Conservation (phyloP, 176 grass and related monocot species). For the Eragrostis curvula region DNA sequence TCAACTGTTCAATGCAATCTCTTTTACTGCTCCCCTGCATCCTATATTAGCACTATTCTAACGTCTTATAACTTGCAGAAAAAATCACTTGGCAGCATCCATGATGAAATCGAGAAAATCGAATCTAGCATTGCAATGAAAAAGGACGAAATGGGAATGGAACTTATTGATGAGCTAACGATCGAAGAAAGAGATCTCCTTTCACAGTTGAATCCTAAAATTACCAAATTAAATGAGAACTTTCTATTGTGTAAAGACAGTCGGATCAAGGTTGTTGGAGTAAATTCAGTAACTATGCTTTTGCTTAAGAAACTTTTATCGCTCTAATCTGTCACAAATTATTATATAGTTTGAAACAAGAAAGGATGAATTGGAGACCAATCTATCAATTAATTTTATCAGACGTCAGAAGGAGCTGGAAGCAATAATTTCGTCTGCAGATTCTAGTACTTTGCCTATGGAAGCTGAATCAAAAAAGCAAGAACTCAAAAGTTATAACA, state of each 20-base stretch:
- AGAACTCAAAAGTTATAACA: slow-evolving; percentile 72
- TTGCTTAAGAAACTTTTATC: slow-evolving; percentile 19
- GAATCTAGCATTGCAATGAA: slow-evolving; percentile 91
- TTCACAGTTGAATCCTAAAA: slow-evolving; percentile 92
- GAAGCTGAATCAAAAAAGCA: slow-evolving; percentile 77
- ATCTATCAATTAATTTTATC: slow-evolving; percentile 52
- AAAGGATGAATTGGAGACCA: slow-evolving; percentile 95
- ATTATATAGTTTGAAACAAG: slow-evolving; percentile 82
- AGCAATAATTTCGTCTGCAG: slow-evolving; percentile 81
- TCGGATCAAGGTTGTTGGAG: slow-evolving; percentile 74
- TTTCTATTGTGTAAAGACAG: slow-evolving; percentile 87
- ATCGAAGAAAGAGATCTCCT: slow-evolving; percentile 81
- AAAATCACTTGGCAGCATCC: slow-evolving; percentile 85
- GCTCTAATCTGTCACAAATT: slow-evolving; percentile 6
- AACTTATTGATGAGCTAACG: slow-evolving; percentile 94
- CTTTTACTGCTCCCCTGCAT: slow-evolving; percentile 19
- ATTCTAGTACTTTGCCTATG: slow-evolving; percentile 67
- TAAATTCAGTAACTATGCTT: slow-evolving; percentile 27
- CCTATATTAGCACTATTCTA: slow-evolving; percentile 8
- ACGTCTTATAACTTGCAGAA: slow-evolving; percentile 58
- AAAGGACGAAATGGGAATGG: slow-evolving; percentile 95
- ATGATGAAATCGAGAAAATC: slow-evolving; percentile 94
- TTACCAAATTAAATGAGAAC: slow-evolving; percentile 81
- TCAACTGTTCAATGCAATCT: slow-evolving; percentile 9
- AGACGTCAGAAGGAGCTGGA: slow-evolving; percentile 84